Evolutionary conservation across 495 filamentous ascomycete species (phyloP), one percentile per base, ranked within the genome.

Genomic region (Podospora appendiculata): DNA sequence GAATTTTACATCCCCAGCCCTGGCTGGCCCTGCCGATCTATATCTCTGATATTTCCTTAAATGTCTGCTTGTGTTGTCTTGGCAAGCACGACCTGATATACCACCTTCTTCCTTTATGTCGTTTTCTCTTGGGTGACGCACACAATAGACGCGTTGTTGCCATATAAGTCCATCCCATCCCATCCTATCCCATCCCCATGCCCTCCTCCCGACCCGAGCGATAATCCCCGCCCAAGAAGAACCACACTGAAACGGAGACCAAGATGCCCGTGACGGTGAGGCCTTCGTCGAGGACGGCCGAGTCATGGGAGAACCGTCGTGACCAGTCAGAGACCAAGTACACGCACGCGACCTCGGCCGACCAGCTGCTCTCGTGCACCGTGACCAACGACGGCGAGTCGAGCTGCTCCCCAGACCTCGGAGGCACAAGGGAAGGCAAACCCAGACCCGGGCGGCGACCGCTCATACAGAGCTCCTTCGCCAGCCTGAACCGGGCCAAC

Each of bases 391-490:
- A 56, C 47, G 58, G 56, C 17, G 41, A 47, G 35, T 12, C 38
- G 2, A 2, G 2, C 41, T 43, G 2, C 41, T 16, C 18, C n/a
- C 3, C 3, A 43, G 25, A 47, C 4, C 14, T 12, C 33, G 14
- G 14, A 0, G 18, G 34, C 53, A n/a, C 32, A 19, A 25, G 25
- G 25, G 25, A 25, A 2, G 25, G 25, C 25, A 25, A 25, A 5
- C 25, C 25, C 25, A 25, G 25, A 25, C 25, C 25, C 25, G 25
- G 25, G 25, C 16, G 41, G n/a, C n/a, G 18, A 44, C 56, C 56
- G 42, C 38, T 69, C 46, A 54, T 68, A 19, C 65, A 70, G 49
- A 64, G 58, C 48, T 70, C 65, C 44, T 69, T 68, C 36, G 45
- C 50, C 42, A 50, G 4, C 41, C 53, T 67, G 17, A 50, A 53